Evolutionary conservation across 169 alveolate species (phyloP).

Genomic region (Cryptosporidium baileyi): DNA sequence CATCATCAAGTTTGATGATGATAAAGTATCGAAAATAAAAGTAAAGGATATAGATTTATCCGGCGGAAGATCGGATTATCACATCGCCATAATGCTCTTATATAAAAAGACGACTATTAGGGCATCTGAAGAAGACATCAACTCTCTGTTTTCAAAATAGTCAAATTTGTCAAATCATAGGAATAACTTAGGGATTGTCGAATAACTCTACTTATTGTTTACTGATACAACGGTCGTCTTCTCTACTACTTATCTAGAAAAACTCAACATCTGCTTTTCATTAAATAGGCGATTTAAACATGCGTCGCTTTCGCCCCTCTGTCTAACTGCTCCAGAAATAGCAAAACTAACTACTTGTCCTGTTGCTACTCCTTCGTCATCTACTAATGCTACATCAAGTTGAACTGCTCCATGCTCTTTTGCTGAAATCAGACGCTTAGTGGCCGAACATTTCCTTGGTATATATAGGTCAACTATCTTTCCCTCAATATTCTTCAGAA

Average conservation of each 20-base stretch:
- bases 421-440: conserved; percentile 88
- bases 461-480: conserved; percentile 91
- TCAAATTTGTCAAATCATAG: not conserved
- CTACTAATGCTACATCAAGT: conserved; percentile 90
- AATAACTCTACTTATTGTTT: not conserved
- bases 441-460: conserved; percentile 95
- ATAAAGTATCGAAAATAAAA: conserved; percentile 80
- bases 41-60: conserved; percentile 84
- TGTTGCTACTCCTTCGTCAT: conserved; percentile 86
- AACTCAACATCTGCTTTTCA: conserved; percentile 86
- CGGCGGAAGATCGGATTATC: conserved; percentile 90
- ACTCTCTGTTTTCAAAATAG: not conserved
- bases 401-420: conserved; percentile 94
- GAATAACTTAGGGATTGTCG: not conserved
- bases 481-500: conserved; percentile 86
- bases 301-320: conserved; percentile 92
- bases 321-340: conserved; percentile 90
- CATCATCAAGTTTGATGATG: conserved; percentile 85
- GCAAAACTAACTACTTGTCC: conserved; percentile 87
- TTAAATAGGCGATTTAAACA: conserved; percentile 90
- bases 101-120: conserved; percentile 73
- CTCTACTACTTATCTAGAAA: conserved; percentile 72
- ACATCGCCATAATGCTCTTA: conserved; percentile 84
- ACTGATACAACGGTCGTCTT: not conserved
- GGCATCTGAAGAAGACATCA: conserved; percentile 73